phyloP scores from a whole-genome alignment of 768 basidiomycete species.

The Lactarius vividus region DNA sequence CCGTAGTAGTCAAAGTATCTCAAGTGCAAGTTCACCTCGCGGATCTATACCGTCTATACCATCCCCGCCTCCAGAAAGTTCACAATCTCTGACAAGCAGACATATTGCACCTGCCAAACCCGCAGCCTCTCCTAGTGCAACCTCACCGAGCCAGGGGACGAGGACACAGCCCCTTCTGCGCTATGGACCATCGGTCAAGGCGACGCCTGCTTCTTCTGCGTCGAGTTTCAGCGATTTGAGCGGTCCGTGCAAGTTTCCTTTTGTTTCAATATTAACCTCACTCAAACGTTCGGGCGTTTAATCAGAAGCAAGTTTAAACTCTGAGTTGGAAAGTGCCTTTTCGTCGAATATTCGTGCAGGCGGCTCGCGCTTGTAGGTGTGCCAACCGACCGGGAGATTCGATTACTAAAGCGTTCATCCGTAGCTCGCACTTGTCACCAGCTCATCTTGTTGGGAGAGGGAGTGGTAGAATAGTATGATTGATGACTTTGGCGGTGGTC shows the following conservation, averaged over 20 bases:
- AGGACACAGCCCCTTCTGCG: conserved; percentile 31
- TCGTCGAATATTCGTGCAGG: conserved; percentile 69
- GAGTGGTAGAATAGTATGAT: conserved; percentile 7
- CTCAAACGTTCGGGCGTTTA: not conserved
- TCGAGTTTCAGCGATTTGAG: conserved; percentile 87
- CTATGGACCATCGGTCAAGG: conserved; percentile 44
- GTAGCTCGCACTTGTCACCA: conserved; percentile 29
- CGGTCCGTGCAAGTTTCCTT: conserved; percentile 45
- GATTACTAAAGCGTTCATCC: conserved; percentile 3
- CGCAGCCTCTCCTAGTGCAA: conserved; percentile 8
- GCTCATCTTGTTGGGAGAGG: conserved; percentile 27
- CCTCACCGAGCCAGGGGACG: conserved; percentile 9
- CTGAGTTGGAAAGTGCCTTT: conserved; percentile 76
- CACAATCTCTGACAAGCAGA: conserved; percentile 39
- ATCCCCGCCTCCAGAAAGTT: conserved; percentile 56
- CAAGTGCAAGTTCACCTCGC: conserved; percentile 69
- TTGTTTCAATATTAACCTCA: not conserved
- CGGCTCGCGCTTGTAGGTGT: conserved; percentile 68
- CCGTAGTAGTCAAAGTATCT: conserved; percentile 67
- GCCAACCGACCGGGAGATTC: not conserved
- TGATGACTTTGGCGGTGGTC: not conserved
- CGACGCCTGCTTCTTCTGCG: conserved; percentile 55
- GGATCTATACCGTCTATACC: conserved; percentile 82
- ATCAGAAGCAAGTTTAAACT: conserved; percentile 68
- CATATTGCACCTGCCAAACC: conserved; percentile 20